Percentiles rank a stretch among this genome's conserved stretches.
These are phyloP conservation scores for Globisporangium nodosum DNA, from an alignment of 352 stramenopile genomes.

Conservation along the genomic window DNA sequence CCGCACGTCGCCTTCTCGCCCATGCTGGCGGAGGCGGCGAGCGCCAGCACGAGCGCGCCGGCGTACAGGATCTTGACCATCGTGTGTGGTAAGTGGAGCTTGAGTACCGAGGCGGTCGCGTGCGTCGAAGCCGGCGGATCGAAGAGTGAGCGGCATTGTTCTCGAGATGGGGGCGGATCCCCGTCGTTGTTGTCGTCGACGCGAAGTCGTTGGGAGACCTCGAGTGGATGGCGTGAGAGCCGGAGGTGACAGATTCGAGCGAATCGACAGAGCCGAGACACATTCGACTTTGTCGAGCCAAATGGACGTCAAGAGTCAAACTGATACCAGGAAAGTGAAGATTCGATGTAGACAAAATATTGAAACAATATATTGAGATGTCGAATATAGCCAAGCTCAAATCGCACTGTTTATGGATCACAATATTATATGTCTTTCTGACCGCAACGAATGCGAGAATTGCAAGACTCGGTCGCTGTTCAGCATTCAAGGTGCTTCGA, in stretches of 20 bases:
- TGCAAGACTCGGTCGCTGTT: too few relatives aligned
- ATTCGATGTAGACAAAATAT: too few relatives aligned
- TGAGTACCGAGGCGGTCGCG: neutral
- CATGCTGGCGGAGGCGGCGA: constrained; percentile 20
- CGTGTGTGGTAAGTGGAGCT: neutral
- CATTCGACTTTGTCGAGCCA: neutral
- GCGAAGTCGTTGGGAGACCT: too few relatives aligned
- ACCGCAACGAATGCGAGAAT: too few relatives aligned
- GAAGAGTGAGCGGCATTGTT: neutral
- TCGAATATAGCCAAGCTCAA: too few relatives aligned
- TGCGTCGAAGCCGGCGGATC: constrained; percentile 2
- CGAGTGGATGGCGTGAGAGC: neutral
- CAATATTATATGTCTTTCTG: too few relatives aligned
- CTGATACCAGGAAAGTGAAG: too few relatives aligned
- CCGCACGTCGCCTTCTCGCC: constrained; percentile 19
- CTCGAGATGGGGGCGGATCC: neutral
- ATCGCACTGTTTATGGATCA: too few relatives aligned
- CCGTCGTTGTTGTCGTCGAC: neutral
- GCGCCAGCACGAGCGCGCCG: constrained; percentile 18
- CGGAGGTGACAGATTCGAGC: neutral
- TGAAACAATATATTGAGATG: too few relatives aligned
- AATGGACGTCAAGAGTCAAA: too few relatives aligned
- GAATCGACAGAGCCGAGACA: neutral
- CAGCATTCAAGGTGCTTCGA: too few relatives aligned
- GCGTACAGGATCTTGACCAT: constrained; percentile 48